A percentile compares a stretch with the other conserved stretches of the same genome.
Conservation (phyloP, 371 early-diverging fungal species). For the Rhizopus arrhizus region DNA sequence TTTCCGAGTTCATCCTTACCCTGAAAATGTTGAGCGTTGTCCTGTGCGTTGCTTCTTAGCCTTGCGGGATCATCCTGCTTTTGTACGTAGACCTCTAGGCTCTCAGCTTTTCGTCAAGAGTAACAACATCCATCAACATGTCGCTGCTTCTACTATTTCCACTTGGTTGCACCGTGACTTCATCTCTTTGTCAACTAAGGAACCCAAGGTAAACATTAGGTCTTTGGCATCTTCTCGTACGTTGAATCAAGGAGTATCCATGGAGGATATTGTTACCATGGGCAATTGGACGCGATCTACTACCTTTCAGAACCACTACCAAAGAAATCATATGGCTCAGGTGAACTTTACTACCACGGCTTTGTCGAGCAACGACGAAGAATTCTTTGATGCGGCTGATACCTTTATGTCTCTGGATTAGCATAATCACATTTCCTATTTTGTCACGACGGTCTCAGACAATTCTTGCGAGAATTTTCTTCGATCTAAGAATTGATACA, state of each 20-base stretch:
- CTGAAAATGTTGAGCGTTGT: background rate
- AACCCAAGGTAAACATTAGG: constrained; percentile 9
- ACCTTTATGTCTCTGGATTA: constrained; percentile 8
- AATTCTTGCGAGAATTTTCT: too few species aligned
- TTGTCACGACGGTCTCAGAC: background rate
- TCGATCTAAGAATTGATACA: too few species aligned
- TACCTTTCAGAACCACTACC: constrained; percentile 20
- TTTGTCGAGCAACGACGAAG: background rate
- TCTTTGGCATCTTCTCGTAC: constrained; percentile 18
- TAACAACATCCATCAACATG: background rate
- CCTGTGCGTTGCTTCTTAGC: background rate
- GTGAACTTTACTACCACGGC: constrained; percentile 14
- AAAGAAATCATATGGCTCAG: constrained; percentile 9
- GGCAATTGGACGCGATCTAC: constrained; percentile 18
- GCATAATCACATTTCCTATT: constrained; percentile 8
- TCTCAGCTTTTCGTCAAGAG: constrained; percentile 6
- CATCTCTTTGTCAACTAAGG: constrained; percentile 8
- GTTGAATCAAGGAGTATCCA: constrained; percentile 3
- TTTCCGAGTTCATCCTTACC: constrained; percentile 3
- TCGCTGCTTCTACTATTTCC: constrained; percentile 4
- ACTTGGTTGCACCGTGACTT: constrained; percentile 10
- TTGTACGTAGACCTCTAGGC: background rate
- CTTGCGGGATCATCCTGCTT: constrained; percentile 6
- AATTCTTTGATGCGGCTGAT: constrained; percentile 3
- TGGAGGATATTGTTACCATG: constrained; percentile 17